phyloP scores from a whole-genome alignment of 768 basidiomycete genomes.

The Clavulina sp. region DNA sequence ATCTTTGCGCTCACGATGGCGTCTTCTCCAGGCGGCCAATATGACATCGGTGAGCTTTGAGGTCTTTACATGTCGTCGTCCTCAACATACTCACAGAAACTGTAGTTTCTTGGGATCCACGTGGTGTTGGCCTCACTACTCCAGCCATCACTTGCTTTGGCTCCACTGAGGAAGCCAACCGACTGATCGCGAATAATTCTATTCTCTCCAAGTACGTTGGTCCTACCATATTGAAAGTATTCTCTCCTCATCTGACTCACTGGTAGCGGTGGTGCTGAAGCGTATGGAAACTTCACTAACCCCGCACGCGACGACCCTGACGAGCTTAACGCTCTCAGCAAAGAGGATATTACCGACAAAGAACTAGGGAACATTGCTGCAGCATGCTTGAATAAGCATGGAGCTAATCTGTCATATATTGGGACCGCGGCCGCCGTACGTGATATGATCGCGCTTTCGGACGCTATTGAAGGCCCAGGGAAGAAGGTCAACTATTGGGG shows the following conservation, averaged over 20 bases:
- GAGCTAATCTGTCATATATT: slow-evolving; percentile 2
- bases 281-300: slow-evolving; percentile 5
- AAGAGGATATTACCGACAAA: background rate
- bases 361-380: background rate
- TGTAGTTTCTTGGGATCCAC: slow-evolving; percentile 1
- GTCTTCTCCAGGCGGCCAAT: background rate
- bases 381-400: background rate
- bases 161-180: background rate
- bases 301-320: background rate
- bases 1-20: background rate
- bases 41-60: background rate
- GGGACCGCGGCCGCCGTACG: slow-evolving; percentile 1
- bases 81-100: background rate
- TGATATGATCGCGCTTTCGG: background rate
- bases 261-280: slow-evolving; percentile 2
- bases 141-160: slow-evolving; percentile 4
- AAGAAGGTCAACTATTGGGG: background rate
- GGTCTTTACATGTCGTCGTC: background rate
- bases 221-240: no score
- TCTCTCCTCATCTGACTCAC: no score
- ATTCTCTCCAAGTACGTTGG: no score
- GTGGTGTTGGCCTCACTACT: slow-evolving; percentile 1
- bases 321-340: background rate
- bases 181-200: no score
- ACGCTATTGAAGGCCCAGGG: background rate